Conservation (phyloP, 78 protist species). For the Dictyostelium brefeldianum region DNA sequence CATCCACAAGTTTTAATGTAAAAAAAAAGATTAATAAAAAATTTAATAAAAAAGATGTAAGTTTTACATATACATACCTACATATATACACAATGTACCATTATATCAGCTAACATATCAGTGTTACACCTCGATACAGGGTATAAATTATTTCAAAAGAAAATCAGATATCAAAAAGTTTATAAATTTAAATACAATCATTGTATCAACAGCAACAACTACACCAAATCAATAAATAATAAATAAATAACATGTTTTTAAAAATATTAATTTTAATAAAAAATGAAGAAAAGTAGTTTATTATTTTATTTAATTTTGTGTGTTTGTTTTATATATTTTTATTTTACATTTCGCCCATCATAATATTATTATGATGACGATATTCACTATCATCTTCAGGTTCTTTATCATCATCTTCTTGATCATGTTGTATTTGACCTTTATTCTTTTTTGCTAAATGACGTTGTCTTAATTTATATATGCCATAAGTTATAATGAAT, state of each 20-base stretch:
- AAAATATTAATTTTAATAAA: too few species aligned
- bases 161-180: not conserved
- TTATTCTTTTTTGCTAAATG: not conserved
- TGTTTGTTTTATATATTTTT: not conserved
- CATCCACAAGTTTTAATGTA: too few species aligned
- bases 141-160: too few species aligned
- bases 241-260: too few species aligned
- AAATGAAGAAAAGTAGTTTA: too few species aligned
- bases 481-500: not conserved
- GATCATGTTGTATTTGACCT: not conserved
- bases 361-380: not conserved
- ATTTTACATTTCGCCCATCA: not conserved
- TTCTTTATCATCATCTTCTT: not conserved
- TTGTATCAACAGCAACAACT: not conserved
- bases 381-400: not conserved
- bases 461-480: not conserved
- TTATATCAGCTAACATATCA: too few species aligned
- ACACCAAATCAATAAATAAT: not conserved
- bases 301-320: too few species aligned
- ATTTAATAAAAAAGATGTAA: not conserved
- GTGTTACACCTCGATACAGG: too few species aligned
- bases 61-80: not conserved
- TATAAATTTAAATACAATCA: not conserved
- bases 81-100: not conserved
- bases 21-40: constrained; percentile 20